Evolutionary conservation across 2,329 filamentous ascomycete genomes (phyloP).

Genomic region (Neobulgaria alba): DNA sequence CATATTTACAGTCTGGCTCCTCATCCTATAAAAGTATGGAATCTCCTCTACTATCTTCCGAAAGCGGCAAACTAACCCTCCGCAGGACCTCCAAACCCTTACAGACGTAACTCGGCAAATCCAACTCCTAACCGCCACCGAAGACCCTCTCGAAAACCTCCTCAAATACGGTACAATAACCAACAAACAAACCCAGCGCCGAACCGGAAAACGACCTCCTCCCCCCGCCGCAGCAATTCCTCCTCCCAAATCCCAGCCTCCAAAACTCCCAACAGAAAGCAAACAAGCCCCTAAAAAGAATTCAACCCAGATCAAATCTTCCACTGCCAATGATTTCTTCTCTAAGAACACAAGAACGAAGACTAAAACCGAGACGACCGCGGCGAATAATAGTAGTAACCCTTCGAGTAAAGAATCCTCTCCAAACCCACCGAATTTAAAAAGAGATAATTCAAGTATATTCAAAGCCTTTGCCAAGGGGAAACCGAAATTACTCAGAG

Average conservation of each 20-base stretch:
- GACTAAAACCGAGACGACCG: constrained; percentile 5
- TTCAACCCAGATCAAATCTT: constrained; percentile 8
- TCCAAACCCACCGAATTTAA: constrained; percentile 32
- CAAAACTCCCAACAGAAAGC: constrained; percentile 3
- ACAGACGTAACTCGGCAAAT: constrained; percentile 61
- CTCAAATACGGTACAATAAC: constrained; percentile 65
- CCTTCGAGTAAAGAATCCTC: constrained; percentile 22
- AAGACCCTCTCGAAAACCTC: constrained; percentile 50
- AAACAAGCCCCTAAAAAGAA: constrained; percentile 7
- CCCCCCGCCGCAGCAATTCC: constrained; percentile 29
- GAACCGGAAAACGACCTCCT: constrained; percentile 28
- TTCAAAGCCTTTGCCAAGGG: constrained; percentile 73
- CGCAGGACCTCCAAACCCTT: constrained; percentile 56
- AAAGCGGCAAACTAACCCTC: too few species aligned
- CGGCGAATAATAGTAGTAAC: constrained; percentile 7
- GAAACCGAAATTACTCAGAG: constrained; percentile 47
- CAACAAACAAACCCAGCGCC: constrained; percentile 56
- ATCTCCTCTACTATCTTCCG: too few species aligned
- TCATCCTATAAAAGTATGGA: constrained; percentile 52
- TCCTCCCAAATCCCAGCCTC: constrained; percentile 16
- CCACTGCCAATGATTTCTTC: constrained; percentile 30
- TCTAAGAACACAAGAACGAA: constrained; percentile 28
- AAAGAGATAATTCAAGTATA: constrained; percentile 54
- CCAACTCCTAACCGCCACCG: constrained; percentile 42
- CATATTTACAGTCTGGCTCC: constrained; percentile 82